Evolutionary conservation across 306 rosid genomes (phyloP).

Genomic region (Prinsepia uniflora): DNA sequence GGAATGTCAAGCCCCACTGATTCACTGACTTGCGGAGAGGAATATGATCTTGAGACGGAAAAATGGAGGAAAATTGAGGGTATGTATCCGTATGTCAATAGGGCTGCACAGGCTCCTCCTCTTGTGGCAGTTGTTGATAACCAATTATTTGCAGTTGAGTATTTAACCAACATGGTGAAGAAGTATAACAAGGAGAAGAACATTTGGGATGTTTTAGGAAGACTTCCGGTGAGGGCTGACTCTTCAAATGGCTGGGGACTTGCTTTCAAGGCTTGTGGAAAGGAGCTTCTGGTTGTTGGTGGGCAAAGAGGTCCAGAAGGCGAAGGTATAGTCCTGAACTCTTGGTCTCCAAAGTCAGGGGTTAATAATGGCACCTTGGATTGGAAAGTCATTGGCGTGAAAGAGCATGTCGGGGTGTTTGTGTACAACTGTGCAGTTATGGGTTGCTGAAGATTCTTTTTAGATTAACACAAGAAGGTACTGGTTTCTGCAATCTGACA

Average conservation of each 20-base stretch:
- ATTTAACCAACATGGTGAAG: constrained; percentile 81
- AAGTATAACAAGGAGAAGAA: constrained; percentile 72
- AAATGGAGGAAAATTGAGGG: constrained; percentile 76
- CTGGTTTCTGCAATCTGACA: constrained; percentile 53
- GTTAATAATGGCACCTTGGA: constrained; percentile 61
- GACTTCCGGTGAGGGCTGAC: constrained; percentile 91
- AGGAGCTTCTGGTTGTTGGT: constrained; percentile 76
- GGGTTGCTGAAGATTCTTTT: constrained; percentile 74
- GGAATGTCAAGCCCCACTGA: constrained; percentile 78
- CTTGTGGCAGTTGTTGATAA: constrained; percentile 92
- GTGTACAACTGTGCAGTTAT: constrained; percentile 95
- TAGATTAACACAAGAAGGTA: constrained; percentile 51
- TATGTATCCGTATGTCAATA: constrained; percentile 78
- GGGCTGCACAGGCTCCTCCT: constrained; percentile 89
- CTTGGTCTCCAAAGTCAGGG: constrained; percentile 83
- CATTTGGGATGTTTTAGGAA: constrained; percentile 72
- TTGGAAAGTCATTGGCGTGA: constrained; percentile 78
- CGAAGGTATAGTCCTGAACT: constrained; percentile 66
- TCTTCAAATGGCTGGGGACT: constrained; percentile 89
- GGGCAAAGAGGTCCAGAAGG: constrained; percentile 95
- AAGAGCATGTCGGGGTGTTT: constrained; percentile 83
- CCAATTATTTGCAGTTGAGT: constrained; percentile 76
- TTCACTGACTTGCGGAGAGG: constrained; percentile 89
- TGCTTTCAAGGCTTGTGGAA: constrained; percentile 97
- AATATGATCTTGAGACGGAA: constrained; percentile 62